Base-by-base conservation (phyloP, 371 early-diverging fungal genomes). In the Smittium culicis region DNA sequence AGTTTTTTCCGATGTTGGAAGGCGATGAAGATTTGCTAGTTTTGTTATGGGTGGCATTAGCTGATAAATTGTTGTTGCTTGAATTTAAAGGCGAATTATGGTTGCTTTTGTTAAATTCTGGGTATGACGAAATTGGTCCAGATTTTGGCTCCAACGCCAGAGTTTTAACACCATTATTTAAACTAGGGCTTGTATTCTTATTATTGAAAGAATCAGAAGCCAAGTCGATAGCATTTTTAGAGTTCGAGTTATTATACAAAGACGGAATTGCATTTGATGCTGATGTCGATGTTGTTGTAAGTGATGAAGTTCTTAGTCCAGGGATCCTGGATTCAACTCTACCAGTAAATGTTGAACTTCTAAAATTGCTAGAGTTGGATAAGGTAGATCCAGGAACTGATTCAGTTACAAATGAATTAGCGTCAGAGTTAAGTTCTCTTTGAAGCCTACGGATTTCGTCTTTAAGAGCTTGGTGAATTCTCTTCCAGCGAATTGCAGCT, bases 381-480 rank as follows among this genome's bases (percentile, higher is more conserved):
- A 45, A 11, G 20, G 45, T 45, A 45, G 45, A 45, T 45, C 45
- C 45, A 20, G 45, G 45, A 45, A 45, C 11, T 5, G 45, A 45
- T 45, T 45, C 45, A 11, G 45, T 45, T 45, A 45, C 20, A 20
- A 45, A 45, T 45, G 45, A 45, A 45, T 5, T 20, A 11, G 45
- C 5, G 20, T 45, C 45, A 11, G 45, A 45, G 20, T 45, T 66
- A 31, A 64, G 66, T 59, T 79, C 71, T 33, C 79, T 73, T 32
- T 74, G 74, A 32, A 86, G 67, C 65, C 82, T 81, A 25, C 83
- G 76, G 17, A 86, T 73, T 68, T 84, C 84, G 33, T 88, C 88
- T 65, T 88, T 88, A 66, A 88, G 67, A 3, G 83, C 84, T 76
- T 85, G 75, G 68, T 87, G 86, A 25, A 86, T 72, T 0, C 81